Evolutionary conservation across 2,329 filamentous ascomycete species (phyloP), one percentile per base, ranked within the genome.

Genomic region (Sporothrix phasma): DNA sequence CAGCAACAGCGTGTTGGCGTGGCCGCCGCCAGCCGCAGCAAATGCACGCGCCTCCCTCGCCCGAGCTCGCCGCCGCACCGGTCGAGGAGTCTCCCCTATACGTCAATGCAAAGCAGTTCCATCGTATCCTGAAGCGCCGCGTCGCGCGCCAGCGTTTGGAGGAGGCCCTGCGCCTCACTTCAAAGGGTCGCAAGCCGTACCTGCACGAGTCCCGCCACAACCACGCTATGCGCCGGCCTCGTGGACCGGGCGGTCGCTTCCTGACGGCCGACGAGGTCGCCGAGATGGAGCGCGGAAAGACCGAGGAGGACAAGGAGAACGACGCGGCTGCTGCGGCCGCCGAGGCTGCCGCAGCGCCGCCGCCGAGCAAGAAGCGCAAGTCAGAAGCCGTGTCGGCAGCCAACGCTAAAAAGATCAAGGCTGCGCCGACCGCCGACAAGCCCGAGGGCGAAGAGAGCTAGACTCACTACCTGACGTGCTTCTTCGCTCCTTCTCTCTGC

Each of bases 71-170:
- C 1, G 79, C 88, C 3, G 81, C 82, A 15, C 83, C 83, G 15
- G 86, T 87, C 3, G 94, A 97, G 74, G 94, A 99, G 73, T 93
- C 93, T 0, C 94, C 94, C 0, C 80, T 99, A 0, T 99, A 99
- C 70, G 94, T 99, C 72, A 99, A 99, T 71, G 94, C 94, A 5
- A 99, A 99, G 75, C 94, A 99, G 72, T 99, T 99, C 70, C 94
- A 99, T 74, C 89, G 94, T 29, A 99, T 99, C 58, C 77, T 99
- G 63, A 97, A 99, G 80, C 85, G 94, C 65, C 85, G 94, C 65
- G 91, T 97, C 68, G 94, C 94, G 6, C 85, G 94, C 39, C 94
- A 97, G 75, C 91, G 90, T 74, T 81, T 99, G 17, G 94, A 99
- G 74, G 94, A 99, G 74, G 90, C 92, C 63, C 78, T 99, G 49